These are phyloP conservation scores for Blastomyces silverae DNA, from an alignment of 2,329 filamentous ascomycete species.

Conservation along the genomic window DNA sequence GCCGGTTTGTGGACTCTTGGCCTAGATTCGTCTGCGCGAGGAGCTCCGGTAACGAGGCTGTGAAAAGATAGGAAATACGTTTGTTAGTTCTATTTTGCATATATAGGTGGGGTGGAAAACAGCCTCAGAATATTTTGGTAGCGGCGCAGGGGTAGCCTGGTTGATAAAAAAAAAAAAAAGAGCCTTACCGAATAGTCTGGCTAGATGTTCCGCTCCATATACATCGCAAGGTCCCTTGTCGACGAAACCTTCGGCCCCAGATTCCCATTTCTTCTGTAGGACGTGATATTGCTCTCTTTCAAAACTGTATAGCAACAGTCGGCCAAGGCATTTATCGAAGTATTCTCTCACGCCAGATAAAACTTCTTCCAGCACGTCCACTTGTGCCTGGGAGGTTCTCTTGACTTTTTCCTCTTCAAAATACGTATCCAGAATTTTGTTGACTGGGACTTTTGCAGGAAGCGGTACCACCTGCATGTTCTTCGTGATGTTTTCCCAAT, in stretches of 20 bases:
- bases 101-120: neutral
- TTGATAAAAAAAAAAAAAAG: neutral
- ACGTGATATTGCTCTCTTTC: slow-evolving; percentile 84
- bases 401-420: slow-evolving; percentile 61
- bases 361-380: slow-evolving; percentile 85
- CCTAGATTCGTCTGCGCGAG: slow-evolving; percentile 99
- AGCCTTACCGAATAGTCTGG: slow-evolving; percentile 70
- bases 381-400: slow-evolving; percentile 48
- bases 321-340: slow-evolving; percentile 82
- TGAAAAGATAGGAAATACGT: slow-evolving; percentile 10
- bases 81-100: neutral
- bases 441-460: slow-evolving; percentile 68
- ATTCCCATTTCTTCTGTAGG: slow-evolving; percentile 63
- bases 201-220: slow-evolving; percentile 88
- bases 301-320: slow-evolving; percentile 87
- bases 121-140: neutral
- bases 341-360: slow-evolving; percentile 82
- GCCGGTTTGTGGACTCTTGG: slow-evolving; percentile 74
- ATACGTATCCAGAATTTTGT: slow-evolving; percentile 74
- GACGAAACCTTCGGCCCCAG: slow-evolving; percentile 55
- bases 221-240: slow-evolving; percentile 70
- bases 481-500: slow-evolving; percentile 98
- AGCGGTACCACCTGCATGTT: slow-evolving; percentile 83
- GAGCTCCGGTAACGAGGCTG: slow-evolving; percentile 85
- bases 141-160: neutral